Evolutionary conservation across 139 green algal genomes (phyloP).

Genomic region (Chlamydomonas applanata): DNA sequence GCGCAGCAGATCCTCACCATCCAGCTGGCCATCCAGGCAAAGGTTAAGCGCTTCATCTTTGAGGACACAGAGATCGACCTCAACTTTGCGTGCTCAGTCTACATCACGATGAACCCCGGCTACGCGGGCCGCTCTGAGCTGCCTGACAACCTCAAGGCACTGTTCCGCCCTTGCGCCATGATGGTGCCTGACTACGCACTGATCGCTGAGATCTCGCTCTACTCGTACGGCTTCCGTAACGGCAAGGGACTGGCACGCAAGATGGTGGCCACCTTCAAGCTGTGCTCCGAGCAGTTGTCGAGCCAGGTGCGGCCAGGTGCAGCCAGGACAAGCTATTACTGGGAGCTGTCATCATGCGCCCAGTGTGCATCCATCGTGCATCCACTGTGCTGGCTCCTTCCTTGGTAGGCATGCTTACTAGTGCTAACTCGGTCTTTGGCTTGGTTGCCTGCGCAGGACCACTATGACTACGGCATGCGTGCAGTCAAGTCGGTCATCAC

Average conservation of each 20-base stretch:
- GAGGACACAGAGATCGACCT: slow-evolving; percentile 79
- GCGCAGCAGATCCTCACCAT: slow-evolving; percentile 71
- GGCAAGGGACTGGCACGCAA: slow-evolving; percentile 63
- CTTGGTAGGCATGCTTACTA: no score
- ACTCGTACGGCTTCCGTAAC: slow-evolving; percentile 65
- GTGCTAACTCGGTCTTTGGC: no score
- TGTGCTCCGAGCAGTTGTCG: slow-evolving; percentile 84
- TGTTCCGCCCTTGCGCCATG: slow-evolving; percentile 74
- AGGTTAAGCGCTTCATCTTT: slow-evolving; percentile 79
- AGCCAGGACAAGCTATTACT: no score
- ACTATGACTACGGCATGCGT: slow-evolving; percentile 87
- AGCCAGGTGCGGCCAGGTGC: no score
- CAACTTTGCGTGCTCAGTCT: slow-evolving; percentile 66
- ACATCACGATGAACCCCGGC: slow-evolving; percentile 83
- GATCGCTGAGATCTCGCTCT: slow-evolving; percentile 75
- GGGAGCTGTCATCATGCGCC: no score
- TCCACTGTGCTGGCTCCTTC: no score
- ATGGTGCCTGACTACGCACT: slow-evolving; percentile 81
- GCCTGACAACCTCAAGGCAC: slow-evolving; percentile 67
- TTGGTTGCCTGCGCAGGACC: no score
- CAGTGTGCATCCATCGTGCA: no score
- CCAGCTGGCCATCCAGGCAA: slow-evolving; percentile 70
- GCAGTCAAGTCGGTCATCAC: slow-evolving; percentile 82
- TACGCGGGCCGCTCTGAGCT: slow-evolving; percentile 40
- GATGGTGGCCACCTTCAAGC: slow-evolving; percentile 85